Evolutionary conservation across 495 filamentous ascomycete species (phyloP), one percentile per base, ranked within the genome.

Genomic region (Podospora anserina): DNA sequence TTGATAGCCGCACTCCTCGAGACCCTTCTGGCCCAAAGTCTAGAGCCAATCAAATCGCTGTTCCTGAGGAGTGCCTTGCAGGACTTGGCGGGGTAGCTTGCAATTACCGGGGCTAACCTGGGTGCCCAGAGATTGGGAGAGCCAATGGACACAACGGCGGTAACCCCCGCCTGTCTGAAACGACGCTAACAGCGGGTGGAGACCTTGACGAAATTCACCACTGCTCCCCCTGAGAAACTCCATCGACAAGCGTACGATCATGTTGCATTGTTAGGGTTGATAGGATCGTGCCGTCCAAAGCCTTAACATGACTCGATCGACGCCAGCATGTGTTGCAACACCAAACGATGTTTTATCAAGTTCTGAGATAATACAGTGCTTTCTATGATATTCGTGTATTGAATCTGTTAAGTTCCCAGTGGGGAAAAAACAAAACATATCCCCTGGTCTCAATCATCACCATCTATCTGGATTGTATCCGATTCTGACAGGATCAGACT

Each of bases 11-110:
- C 39, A 49, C 39, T 11, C 39, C 39, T 49, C 39, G 39, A 49
- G 7, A 23, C 23, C 23, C 23, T 23, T 23, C 23, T 23, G 23
- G 23, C 23, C 23, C 23, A 23, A 59, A 9, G 13, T 27, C 19
- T 5, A 2, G 1, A 26, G 32, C 59, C 59, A 61, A 61, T 61
- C 7, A 23, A 30, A 61, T 28, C n/a, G 20, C 59, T 61, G 59
- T 61, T n/a, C 59, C 59, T 61, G 39, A 49, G 39, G n/a, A 5
- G 55, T 63, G 11, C 32, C 18, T 32, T 44, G 27, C 27, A 39
- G 61, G 20, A 20, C 61, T 63, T 63, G 61, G 61, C 61, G 61
- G 61, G 61, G 27, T 44, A 39, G 18, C 61, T 32, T 63, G 61
- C 61, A 49, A 63, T 28, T 63, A 32, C 61, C 61, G 61, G n/a